Evolutionary conservation across 495 filamentous ascomycete genomes (phyloP).

Genomic region (Geopyxis carbonaria): DNA sequence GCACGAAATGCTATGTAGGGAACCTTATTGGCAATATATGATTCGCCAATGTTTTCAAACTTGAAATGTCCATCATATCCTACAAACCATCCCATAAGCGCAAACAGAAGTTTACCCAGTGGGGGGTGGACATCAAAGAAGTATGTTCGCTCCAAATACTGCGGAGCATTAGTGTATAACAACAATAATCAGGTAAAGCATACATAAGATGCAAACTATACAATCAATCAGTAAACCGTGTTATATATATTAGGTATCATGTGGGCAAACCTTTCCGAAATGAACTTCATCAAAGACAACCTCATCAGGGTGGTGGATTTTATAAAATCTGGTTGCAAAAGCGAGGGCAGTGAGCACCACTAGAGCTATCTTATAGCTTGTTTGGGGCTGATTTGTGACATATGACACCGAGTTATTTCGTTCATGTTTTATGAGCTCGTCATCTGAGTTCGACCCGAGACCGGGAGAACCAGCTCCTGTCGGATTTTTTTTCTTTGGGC

Average conservation of each 20-base stretch:
- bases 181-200: conserved; percentile 4
- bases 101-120: conserved; percentile 79
- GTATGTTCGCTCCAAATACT: conserved; percentile 94
- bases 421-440: conserved; percentile 7
- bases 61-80: conserved; percentile 94
- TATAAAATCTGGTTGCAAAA: conserved; percentile 86
- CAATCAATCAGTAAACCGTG: conserved; percentile 13
- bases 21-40: conserved; percentile 91
- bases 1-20: conserved; percentile 91
- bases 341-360: conserved; percentile 61
- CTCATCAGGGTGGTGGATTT: conserved; percentile 82
- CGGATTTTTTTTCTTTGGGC: conserved; percentile 18
- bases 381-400: conserved; percentile 29
- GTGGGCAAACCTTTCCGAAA: conserved; percentile 73
- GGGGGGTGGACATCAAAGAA: conserved; percentile 99
- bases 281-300: conserved; percentile 99
- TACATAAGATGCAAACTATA: conserved; percentile 29
- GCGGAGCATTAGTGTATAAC: conserved; percentile 22
- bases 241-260: background rate
- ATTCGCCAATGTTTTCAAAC: conserved; percentile 98
- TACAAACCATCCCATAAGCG: conserved; percentile 86
- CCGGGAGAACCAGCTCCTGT: conserved; percentile 5
- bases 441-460: conserved; percentile 14
- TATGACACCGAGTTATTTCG: background rate
- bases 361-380: conserved; percentile 71